These are phyloP conservation scores for Auriscalpium microsporum DNA, from an alignment of 768 basidiomycete genomes.

Conservation along the genomic window DNA sequence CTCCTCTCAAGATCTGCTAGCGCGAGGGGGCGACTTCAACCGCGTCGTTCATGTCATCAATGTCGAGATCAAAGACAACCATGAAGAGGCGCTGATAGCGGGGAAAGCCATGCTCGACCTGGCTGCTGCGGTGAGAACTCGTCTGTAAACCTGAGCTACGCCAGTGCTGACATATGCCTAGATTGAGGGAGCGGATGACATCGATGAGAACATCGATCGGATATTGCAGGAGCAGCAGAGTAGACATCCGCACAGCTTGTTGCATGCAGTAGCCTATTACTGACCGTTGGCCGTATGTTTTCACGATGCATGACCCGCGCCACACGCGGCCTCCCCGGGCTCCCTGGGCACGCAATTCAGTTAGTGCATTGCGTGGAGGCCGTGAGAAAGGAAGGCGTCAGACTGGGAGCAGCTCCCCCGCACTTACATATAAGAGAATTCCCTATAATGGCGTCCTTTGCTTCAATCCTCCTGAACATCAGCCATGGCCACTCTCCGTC, in stretches of 20 bases:
- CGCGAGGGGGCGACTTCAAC: slow-evolving; percentile 85
- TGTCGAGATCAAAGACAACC: slow-evolving; percentile 97
- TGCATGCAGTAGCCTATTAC: slow-evolving; percentile 91
- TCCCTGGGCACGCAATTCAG: background rate
- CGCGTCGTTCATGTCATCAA: slow-evolving; percentile 94
- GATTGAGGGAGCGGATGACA: slow-evolving; percentile 80
- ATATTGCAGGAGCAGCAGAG: slow-evolving; percentile 83
- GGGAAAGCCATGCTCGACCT: slow-evolving; percentile 93
- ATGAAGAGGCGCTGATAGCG: slow-evolving; percentile 95
- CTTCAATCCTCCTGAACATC: background rate
- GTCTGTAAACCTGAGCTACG: slow-evolving; percentile 1
- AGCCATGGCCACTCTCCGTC: slow-evolving; percentile 47
- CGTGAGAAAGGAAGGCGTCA: slow-evolving; percentile 62
- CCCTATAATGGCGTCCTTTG: background rate
- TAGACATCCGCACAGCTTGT: slow-evolving; percentile 82
- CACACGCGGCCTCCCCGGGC: too few relatives aligned
- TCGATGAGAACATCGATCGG: slow-evolving; percentile 85
- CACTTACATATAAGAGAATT: background rate
- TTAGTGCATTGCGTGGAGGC: background rate
- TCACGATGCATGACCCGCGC: too few relatives aligned
- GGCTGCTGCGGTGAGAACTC: slow-evolving; percentile 66
- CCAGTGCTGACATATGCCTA: slow-evolving; percentile 23
- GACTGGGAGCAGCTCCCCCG: slow-evolving; percentile 5
- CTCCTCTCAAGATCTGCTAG: slow-evolving; percentile 57
- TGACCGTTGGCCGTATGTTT: slow-evolving; percentile 28